Conservation (phyloP, 1,284 basidiomycete genomes). For the Naganishia albida region DNA sequence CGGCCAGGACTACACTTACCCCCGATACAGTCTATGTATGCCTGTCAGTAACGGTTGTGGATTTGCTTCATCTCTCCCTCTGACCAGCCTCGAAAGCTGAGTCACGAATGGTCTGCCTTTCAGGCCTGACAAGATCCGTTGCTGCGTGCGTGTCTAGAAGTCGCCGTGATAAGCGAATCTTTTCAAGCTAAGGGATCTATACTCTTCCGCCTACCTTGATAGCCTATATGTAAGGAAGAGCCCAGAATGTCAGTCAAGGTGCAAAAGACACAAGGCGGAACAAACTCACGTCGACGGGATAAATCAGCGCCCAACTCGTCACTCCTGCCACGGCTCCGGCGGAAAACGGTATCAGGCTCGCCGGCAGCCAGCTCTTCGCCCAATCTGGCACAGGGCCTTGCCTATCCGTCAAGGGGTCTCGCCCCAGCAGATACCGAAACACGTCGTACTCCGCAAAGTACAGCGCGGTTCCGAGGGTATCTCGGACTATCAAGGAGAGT, state of each 20-base stretch:
- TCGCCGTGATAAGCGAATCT: background rate
- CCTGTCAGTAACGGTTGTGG: slow-evolving; percentile 50
- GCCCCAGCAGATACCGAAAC: slow-evolving; percentile 48
- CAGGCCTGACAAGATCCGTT: slow-evolving; percentile 49
- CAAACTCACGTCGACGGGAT: slow-evolving; percentile 53
- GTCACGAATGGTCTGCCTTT: slow-evolving; percentile 44
- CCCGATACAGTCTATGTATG: slow-evolving; percentile 49
- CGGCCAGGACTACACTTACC: slow-evolving; percentile 37
- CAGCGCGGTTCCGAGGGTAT: slow-evolving; percentile 51
- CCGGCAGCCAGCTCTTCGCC: slow-evolving; percentile 47
- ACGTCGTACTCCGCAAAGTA: slow-evolving; percentile 56
- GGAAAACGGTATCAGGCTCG: slow-evolving; percentile 49
- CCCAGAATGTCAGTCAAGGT: background rate
- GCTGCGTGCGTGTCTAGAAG: slow-evolving; percentile 52
- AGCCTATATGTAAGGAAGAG: slow-evolving; percentile 39
- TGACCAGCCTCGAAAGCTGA: slow-evolving; percentile 49
- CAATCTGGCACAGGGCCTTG: slow-evolving; percentile 51
- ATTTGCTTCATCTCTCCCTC: slow-evolving; percentile 47
- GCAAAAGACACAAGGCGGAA: background rate
- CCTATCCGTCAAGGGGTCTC: slow-evolving; percentile 34
- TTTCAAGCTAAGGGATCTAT: background rate
- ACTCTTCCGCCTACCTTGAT: slow-evolving; percentile 42
- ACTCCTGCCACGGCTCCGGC: slow-evolving; percentile 54
- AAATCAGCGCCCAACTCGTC: slow-evolving; percentile 53
- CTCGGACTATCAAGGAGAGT: slow-evolving; percentile 44